Percentiles rank a stretch among this genome's conserved stretches.
Evolutionary conservation across 441 rosid genomes (phyloP).

Genomic region (Omphalea diandra): DNA sequence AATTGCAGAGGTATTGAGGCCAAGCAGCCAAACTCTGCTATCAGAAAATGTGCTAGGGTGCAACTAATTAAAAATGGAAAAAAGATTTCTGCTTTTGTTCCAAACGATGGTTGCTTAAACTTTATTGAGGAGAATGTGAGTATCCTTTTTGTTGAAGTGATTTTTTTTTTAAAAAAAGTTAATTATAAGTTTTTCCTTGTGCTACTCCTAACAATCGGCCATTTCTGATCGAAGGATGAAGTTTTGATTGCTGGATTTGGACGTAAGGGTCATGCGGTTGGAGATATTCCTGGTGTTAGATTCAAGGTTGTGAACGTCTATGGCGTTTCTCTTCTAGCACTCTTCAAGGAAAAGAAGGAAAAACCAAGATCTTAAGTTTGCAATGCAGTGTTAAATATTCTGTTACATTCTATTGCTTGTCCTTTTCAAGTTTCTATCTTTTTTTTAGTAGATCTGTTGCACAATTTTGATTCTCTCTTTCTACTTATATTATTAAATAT

Average conservation of each 20-base stretch:
- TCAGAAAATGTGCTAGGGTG: slow-evolving; percentile 70
- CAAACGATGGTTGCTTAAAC: slow-evolving; percentile 77
- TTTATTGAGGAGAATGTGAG: slow-evolving; percentile 71
- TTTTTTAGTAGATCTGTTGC: slow-evolving; percentile 26
- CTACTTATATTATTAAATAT: slow-evolving; percentile 19
- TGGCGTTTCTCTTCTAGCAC: slow-evolving; percentile 75
- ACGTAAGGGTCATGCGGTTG: slow-evolving; percentile 77
- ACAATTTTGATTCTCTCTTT: slow-evolving; percentile 13
- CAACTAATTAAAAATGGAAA: slow-evolving; percentile 75
- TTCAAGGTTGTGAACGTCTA: slow-evolving; percentile 85
- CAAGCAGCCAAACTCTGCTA: slow-evolving; percentile 81
- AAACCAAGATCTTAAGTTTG: slow-evolving; percentile 68
- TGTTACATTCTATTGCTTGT: slow-evolving; percentile 13
- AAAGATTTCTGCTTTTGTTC: slow-evolving; percentile 79
- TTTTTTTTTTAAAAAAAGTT: too few species aligned
- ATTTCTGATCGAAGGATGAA: slow-evolving; percentile 48
- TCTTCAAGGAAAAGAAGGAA: slow-evolving; percentile 85
- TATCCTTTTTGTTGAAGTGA: background rate
- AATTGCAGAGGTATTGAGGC: slow-evolving; percentile 68
- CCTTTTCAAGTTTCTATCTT: slow-evolving; percentile 7
- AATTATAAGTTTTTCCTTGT: too few species aligned
- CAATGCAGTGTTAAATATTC: background rate
- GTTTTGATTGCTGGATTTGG: slow-evolving; percentile 86
- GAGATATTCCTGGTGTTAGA: slow-evolving; percentile 83
- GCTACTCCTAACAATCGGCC: background rate